Conservation (phyloP, 2,329 filamentous ascomycete species). For the Clathrospora elynae region DNA sequence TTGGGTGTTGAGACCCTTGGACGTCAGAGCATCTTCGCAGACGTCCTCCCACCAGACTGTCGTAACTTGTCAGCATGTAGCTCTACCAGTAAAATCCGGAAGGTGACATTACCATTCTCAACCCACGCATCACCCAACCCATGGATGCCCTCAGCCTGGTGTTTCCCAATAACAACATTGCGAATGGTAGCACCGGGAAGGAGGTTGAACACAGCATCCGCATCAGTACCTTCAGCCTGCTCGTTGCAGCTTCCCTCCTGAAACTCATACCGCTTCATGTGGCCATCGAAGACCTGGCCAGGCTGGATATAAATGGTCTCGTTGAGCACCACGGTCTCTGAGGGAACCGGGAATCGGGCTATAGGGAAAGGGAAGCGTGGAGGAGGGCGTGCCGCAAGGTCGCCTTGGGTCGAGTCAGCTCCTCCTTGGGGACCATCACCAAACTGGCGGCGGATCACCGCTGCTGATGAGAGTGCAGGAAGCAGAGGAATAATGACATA, state of each 20-base stretch:
- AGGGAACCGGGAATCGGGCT: slow-evolving; percentile 28
- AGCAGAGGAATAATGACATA: slow-evolving; percentile 27
- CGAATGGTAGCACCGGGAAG: slow-evolving; percentile 28
- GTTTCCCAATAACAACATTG: slow-evolving; percentile 35
- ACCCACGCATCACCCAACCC: slow-evolving; percentile 35
- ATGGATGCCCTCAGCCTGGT: slow-evolving; percentile 34
- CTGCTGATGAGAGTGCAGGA: slow-evolving; percentile 24
- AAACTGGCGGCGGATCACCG: slow-evolving; percentile 28
- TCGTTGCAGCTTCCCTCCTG: slow-evolving; percentile 32
- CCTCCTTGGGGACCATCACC: slow-evolving; percentile 31
- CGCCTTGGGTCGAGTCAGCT: slow-evolving; percentile 29
- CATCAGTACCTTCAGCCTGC: slow-evolving; percentile 33
- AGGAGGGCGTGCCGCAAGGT: slow-evolving; percentile 26
- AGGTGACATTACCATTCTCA: slow-evolving; percentile 24
- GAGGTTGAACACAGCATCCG: slow-evolving; percentile 34
- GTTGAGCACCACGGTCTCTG: slow-evolving; percentile 32
- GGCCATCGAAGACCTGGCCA: slow-evolving; percentile 31
- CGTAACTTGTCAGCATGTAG: slow-evolving; percentile 4
- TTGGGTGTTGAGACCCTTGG: slow-evolving; percentile 34
- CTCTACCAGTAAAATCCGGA: fast-evolving
- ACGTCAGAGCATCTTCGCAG: slow-evolving; percentile 33
- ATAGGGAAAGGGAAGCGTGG: slow-evolving; percentile 32
- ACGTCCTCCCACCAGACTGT: slow-evolving; percentile 38
- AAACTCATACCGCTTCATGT: slow-evolving; percentile 37
- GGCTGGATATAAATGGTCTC: slow-evolving; percentile 33